Evolutionary conservation across 306 rosid genomes (phyloP).

Genomic region (Macrotyloma uniflorum): DNA sequence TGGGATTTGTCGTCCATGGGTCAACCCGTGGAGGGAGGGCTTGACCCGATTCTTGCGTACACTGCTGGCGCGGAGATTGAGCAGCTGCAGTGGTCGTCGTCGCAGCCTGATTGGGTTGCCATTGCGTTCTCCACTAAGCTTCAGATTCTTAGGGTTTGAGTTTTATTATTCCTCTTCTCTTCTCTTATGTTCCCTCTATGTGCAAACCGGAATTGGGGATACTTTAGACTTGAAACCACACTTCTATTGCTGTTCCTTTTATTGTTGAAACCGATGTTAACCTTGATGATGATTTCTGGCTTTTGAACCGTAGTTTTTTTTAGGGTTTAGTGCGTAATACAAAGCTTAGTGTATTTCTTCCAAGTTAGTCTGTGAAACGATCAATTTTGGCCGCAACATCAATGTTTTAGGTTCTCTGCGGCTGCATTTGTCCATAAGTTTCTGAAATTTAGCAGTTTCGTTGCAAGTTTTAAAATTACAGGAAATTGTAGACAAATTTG

Average conservation of each 20-base stretch:
- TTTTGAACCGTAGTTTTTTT: conserved; percentile 11
- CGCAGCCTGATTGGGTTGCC: conserved; percentile 99
- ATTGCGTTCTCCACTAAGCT: conserved; percentile 93
- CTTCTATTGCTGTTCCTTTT: background rate
- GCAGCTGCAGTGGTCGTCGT: conserved; percentile 98
- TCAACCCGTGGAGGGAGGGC: conserved; percentile 89
- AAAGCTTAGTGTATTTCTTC: background rate
- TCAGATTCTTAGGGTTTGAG: conserved; percentile 95
- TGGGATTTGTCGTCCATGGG: conserved; percentile 99
- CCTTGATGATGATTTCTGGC: background rate
- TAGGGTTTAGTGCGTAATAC: background rate
- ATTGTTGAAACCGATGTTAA: conserved; percentile 1
- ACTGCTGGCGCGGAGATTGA: conserved; percentile 98
- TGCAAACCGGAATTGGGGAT: conserved; percentile 20
- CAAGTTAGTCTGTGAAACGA: background rate
- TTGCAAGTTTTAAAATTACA: background rate
- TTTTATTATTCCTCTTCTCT: background rate
- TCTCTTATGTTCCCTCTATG: background rate
- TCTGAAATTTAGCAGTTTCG: background rate
- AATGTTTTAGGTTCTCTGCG: background rate
- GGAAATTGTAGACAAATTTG: background rate
- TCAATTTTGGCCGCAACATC: background rate
- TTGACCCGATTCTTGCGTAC: conserved; percentile 95
- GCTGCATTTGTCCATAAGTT: too few relatives aligned
- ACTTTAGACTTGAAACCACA: background rate